These are phyloP conservation scores for Oryza meridionalis DNA, from an alignment of 176 grass and related monocot species.

Conservation along the genomic window DNA sequence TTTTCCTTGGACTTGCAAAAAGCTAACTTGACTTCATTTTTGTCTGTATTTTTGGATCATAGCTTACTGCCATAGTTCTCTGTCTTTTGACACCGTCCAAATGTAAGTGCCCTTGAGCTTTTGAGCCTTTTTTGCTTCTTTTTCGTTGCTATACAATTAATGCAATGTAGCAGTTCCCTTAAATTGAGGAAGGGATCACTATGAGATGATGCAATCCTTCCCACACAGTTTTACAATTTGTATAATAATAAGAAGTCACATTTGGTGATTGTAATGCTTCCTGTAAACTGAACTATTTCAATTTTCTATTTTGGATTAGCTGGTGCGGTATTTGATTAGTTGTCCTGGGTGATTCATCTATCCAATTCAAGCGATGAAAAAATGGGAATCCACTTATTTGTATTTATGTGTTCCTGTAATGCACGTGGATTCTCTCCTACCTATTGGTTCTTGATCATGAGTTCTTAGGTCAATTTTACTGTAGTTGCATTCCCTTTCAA, in stretches of 20 bases:
- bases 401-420: conserved; percentile 14
- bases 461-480: conserved; percentile 20
- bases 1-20: conserved; percentile 27
- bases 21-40: conserved; percentile 44
- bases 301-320: conserved; percentile 26
- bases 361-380: conserved; percentile 6
- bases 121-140: conserved; percentile 26
- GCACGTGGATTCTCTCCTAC: conserved; percentile 24
- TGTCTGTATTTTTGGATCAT: conserved; percentile 48
- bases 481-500: not conserved
- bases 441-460: conserved; percentile 11
- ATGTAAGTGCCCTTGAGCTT: conserved; percentile 31
- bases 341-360: not conserved
- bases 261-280: conserved; percentile 28
- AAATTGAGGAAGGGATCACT: conserved; percentile 47
- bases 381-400: conserved; percentile 14
- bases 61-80: conserved; percentile 29
- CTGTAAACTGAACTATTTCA: not conserved
- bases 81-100: conserved; percentile 24
- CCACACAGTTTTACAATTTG: not conserved
- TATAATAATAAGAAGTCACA: not conserved
- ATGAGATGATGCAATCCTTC: conserved; percentile 29
- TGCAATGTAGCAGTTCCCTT: conserved; percentile 25
- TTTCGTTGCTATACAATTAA: conserved; percentile 30
- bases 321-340: conserved; percentile 1